Conservation (phyloP, 176 grass and related monocot species). For the Chrysopogon serrulatus region DNA sequence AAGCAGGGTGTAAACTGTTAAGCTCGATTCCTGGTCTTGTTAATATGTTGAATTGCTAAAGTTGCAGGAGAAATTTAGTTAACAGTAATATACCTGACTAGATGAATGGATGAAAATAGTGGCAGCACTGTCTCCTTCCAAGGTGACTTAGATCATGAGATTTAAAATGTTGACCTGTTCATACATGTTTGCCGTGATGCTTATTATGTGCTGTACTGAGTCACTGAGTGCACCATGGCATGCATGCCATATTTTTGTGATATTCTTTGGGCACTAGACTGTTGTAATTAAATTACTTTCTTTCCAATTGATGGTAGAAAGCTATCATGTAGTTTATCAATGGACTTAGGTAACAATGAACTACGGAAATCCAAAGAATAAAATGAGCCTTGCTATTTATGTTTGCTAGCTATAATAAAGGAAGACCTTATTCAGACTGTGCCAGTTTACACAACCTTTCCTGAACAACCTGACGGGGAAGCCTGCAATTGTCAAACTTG, state of each 20-base stretch:
- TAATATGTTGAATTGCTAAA: neutral
- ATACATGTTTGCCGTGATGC: neutral
- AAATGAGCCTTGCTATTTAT: neutral
- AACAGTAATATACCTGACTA: neutral
- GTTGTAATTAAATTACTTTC: neutral
- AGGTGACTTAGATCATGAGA: neutral
- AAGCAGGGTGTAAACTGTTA: neutral
- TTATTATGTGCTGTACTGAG: neutral
- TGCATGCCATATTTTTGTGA: neutral
- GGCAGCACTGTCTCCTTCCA: neutral
- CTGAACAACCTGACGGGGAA: conserved; percentile 91
- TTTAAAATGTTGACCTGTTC: neutral
- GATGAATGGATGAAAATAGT: neutral
- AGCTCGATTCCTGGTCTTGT: neutral
- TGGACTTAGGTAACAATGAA: neutral
- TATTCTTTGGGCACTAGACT: neutral
- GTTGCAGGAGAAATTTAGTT: neutral
- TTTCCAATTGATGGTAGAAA: neutral
- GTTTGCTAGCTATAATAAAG: neutral
- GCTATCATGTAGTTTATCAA: neutral
- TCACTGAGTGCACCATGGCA: neutral
- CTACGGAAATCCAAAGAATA: neutral
- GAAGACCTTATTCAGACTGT: conserved; percentile 45
- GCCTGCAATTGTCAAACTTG: conserved; percentile 86
- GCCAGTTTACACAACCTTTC: conserved; percentile 96